Base-by-base conservation (phyloP, 2,329 filamentous ascomycete genomes). In the Massarina eburnea region DNA sequence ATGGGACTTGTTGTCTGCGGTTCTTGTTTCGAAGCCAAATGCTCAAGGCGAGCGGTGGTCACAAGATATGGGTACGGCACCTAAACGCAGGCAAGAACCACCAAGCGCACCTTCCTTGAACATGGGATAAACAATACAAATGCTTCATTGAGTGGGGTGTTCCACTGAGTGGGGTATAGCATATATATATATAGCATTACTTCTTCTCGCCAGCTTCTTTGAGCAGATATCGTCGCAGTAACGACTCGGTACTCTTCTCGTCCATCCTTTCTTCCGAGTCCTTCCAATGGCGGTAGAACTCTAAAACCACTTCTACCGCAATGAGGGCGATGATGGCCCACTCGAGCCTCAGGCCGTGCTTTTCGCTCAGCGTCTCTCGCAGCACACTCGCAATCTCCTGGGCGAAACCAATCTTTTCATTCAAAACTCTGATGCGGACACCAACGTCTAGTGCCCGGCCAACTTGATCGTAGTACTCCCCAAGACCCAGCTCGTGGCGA, bases 361-460 rank as follows among this genome's bases (percentile, higher is more conserved):
- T 90, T 76, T 97, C 91, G 65, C 88, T 95, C 44, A 95, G 79
- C 66, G 91, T 85, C 69, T 96, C 90, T 46, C 94, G 80, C 50
- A 97, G 73, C 14, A 97, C 91, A 41, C 80, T 89, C 6, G 94
- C 91, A 67, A 96, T 96, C 70, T 97, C 92, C 63, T 94, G 89
- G 1, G 92, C 94, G 68, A 99, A 97, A 64, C 96, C 92, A 82
- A 99, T 95, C 75, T 95, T 95, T 73, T 95, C 89, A 68, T 99
- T 99, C 57, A 97, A 73, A 15, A 89, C 85, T 61, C 88, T 89
- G 73, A 97, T 97, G 40, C 94, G 82, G 20, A 94, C 89, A 26
- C 89, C 88, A 19, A 97, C 91, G 70, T 97, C 94, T 27, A 99
- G 79, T 1, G 91, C 90, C 43, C 86, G 83, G 32, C 92, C 91